Evolutionary conservation across 352 stramenopile genomes (phyloP).

Genomic region (Phytophthora ramorum): DNA sequence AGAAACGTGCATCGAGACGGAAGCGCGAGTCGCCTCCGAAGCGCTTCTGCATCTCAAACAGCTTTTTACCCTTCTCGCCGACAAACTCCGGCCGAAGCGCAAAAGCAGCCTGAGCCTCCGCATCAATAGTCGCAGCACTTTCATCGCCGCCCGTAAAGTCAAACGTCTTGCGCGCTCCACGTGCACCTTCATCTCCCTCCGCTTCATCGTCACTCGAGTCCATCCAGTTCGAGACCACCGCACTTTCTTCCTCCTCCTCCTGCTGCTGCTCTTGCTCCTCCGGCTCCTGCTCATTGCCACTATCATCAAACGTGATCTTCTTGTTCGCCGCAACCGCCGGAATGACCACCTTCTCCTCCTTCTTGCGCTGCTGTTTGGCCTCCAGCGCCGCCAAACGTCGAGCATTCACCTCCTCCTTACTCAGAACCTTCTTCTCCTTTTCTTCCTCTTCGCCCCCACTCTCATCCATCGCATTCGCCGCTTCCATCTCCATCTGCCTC

Average conservation of each 20-base stretch:
- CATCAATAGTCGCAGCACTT: slow-evolving; percentile 35
- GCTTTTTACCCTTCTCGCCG: slow-evolving; percentile 66
- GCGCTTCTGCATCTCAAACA: slow-evolving; percentile 87
- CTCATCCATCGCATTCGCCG: not conserved
- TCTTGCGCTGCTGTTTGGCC: slow-evolving; percentile 48
- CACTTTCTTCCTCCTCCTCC: slow-evolving; percentile 7
- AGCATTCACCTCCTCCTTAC: slow-evolving; percentile 38
- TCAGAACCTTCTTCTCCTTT: slow-evolving; percentile 24
- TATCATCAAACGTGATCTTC: slow-evolving; percentile 84
- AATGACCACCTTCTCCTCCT: slow-evolving; percentile 40
- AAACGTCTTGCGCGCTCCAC: slow-evolving; percentile 39
- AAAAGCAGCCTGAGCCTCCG: slow-evolving; percentile 48
- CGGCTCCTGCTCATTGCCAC: slow-evolving; percentile 61
- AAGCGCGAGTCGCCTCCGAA: slow-evolving; percentile 83
- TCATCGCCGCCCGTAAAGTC: slow-evolving; percentile 53
- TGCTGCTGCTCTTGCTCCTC: slow-evolving; percentile 36
- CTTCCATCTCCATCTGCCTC: slow-evolving; percentile 40
- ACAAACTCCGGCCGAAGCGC: slow-evolving; percentile 77
- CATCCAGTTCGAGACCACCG: slow-evolving; percentile 55
- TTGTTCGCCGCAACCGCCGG: slow-evolving; percentile 46
- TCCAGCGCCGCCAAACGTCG: slow-evolving; percentile 58
- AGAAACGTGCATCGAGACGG: slow-evolving; percentile 78
- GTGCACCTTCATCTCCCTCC: slow-evolving; percentile 25
- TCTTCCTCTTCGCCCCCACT: not conserved
- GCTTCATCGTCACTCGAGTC: slow-evolving; percentile 65